Percentiles rank a stretch among this genome's conserved stretches.
These are phyloP conservation scores for Coniella vitis DNA, from an alignment of 2,329 filamentous ascomycete genomes.

Conservation along the genomic window DNA sequence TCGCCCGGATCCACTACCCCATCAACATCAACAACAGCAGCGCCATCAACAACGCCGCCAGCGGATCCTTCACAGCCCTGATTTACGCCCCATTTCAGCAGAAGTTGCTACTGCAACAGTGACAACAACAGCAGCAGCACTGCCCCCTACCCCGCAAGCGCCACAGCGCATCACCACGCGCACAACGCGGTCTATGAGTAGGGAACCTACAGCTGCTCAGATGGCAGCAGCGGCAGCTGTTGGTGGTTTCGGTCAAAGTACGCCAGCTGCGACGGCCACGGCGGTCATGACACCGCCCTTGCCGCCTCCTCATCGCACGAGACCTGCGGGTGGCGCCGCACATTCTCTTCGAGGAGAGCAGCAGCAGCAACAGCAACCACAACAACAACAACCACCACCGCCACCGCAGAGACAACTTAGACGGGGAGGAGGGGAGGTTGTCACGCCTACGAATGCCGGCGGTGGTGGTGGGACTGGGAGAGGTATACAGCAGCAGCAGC, in stretches of 20 bases:
- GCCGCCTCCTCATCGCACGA: not conserved
- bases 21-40: not conserved
- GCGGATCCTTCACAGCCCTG: not conserved
- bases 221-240: not conserved
- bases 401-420: no score
- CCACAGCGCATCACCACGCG: constrained; percentile 12
- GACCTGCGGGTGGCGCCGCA: not conserved
- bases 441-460: constrained; percentile 8
- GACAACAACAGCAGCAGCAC: not conserved
- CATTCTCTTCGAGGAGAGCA: not conserved
- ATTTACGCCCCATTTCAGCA: not conserved
- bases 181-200: constrained; percentile 10
- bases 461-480: not conserved
- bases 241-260: not conserved
- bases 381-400: no score
- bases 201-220: not conserved
- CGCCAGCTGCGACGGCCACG: not conserved
- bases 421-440: constrained; percentile 1
- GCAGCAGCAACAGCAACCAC: no score
- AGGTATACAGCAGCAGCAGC: not conserved
- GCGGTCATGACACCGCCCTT: no score
- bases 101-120: not conserved
- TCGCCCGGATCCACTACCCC: not conserved
- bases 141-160: constrained; percentile 6
- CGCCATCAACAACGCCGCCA: not conserved